Conservation (phyloP, 2,329 filamentous ascomycete species). For the Monosporascus sp. region DNA sequence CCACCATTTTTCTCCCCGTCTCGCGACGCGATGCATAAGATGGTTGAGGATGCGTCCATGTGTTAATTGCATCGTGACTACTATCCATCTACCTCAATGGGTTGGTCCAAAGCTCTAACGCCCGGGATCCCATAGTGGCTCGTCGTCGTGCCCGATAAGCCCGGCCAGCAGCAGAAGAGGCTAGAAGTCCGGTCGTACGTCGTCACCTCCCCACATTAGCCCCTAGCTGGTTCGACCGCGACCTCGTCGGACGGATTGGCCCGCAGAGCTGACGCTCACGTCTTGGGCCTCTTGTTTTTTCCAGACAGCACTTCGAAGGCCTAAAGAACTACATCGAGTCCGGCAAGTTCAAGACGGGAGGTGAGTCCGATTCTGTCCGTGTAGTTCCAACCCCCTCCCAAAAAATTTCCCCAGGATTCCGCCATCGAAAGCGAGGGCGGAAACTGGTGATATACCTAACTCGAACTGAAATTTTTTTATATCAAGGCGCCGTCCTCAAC, state of each 20-base stretch:
- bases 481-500: conserved; percentile 62
- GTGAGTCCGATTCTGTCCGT: conserved; percentile 31
- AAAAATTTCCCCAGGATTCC: too few relatives aligned
- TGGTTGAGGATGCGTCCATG: too few relatives aligned
- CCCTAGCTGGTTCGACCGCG: too few relatives aligned
- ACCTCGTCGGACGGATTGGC: conserved; percentile 3
- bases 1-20: too few relatives aligned
- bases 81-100: too few relatives aligned
- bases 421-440: not conserved
- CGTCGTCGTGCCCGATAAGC: conserved; percentile 62
- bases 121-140: conserved; percentile 49
- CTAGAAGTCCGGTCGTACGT: conserved; percentile 55
- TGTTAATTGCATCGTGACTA: too few relatives aligned
- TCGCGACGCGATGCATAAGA: too few relatives aligned
- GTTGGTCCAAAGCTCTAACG: not conserved
- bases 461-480: too few relatives aligned
- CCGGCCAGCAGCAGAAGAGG: conserved; percentile 54
- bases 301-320: conserved; percentile 48
- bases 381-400: not conserved
- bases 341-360: conserved; percentile 59
- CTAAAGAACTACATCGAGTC: conserved; percentile 46
- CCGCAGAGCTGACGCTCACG: not conserved
- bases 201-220: too few relatives aligned
- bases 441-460: not conserved
- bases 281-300: not conserved